A percentile compares a stretch with the other conserved stretches of the same genome.
Evolutionary conservation across 2,329 filamentous ascomycete genomes (phyloP).

Genomic region (Cryoendolithus antarcticus): DNA sequence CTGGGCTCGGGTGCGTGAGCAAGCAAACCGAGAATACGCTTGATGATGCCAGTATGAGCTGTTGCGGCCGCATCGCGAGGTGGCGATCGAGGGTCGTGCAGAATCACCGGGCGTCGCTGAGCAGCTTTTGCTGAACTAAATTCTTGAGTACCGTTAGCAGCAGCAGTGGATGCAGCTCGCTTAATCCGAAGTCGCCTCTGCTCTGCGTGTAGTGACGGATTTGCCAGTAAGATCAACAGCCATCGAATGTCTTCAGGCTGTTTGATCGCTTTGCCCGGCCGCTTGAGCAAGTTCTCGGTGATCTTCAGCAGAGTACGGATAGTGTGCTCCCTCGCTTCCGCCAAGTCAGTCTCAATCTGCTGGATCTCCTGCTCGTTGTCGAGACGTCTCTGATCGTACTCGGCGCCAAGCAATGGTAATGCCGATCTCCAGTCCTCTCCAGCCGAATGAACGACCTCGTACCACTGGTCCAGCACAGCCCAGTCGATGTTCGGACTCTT

Average conservation of each 20-base stretch:
- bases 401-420: constrained; percentile 32
- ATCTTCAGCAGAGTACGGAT: constrained; percentile 63
- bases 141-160: constrained; percentile 1
- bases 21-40: constrained; percentile 68
- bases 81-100: background rate
- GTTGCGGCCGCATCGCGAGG: constrained; percentile 1
- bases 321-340: constrained; percentile 54
- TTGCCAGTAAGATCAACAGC: constrained; percentile 63
- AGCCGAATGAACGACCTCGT: constrained; percentile 53
- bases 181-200: background rate
- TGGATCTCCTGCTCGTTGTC: constrained; percentile 34
- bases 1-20: constrained; percentile 64
- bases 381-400: constrained; percentile 15
- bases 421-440: constrained; percentile 53
- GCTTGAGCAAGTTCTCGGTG: constrained; percentile 66
- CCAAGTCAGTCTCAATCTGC: constrained; percentile 40
- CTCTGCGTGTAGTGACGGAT: constrained; percentile 57
- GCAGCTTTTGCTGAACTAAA: background rate
- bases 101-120: too few species aligned
- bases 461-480: constrained; percentile 61
- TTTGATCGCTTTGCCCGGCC: constrained; percentile 58
- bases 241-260: constrained; percentile 63
- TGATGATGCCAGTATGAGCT: constrained; percentile 66
- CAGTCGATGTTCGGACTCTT: constrained; percentile 64
- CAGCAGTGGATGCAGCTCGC: background rate